Evolutionary conservation across 2,329 filamentous ascomycete genomes (phyloP).

Genomic region (Aspergillus arachidicola): DNA sequence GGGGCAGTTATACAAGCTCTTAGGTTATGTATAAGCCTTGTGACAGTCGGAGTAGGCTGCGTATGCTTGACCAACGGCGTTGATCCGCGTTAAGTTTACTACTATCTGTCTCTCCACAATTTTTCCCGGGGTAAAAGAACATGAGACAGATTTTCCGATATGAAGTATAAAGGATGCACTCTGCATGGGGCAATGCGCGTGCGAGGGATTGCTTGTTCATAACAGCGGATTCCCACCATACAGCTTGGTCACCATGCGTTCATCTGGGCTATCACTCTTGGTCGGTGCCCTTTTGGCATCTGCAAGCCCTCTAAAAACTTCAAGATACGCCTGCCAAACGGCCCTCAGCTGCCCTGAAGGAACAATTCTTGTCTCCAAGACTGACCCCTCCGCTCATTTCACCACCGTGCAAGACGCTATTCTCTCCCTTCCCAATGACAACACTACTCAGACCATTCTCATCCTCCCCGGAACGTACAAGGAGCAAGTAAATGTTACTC

Average conservation of each 20-base stretch:
- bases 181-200: neutral
- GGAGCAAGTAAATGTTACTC: constrained; percentile 68
- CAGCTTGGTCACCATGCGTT: neutral
- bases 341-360: constrained; percentile 29
- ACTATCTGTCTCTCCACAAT: constrained; percentile 14
- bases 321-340: constrained; percentile 29
- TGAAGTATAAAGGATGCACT: constrained; percentile 1
- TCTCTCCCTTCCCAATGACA: constrained; percentile 49
- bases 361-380: constrained; percentile 32
- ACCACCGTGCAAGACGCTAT: constrained; percentile 53
- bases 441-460: constrained; percentile 57
- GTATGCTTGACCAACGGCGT: neutral
- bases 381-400: constrained; percentile 26
- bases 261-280: constrained; percentile 10
- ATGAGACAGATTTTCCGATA: constrained; percentile 13
- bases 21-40: constrained; percentile 5
- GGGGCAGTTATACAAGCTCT: neutral
- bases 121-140: constrained; percentile 7
- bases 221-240: neutral
- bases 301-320: constrained; percentile 4
- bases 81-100: neutral
- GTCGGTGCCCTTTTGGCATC: constrained; percentile 12
- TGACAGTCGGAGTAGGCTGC: neutral
- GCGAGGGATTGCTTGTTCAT: constrained; percentile 11
- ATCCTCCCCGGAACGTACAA: constrained; percentile 63